A percentile compares a stretch with the other conserved stretches of the same genome.
Evolutionary conservation across 306 rosid species (phyloP).

Genomic region (Quercus parvula): DNA sequence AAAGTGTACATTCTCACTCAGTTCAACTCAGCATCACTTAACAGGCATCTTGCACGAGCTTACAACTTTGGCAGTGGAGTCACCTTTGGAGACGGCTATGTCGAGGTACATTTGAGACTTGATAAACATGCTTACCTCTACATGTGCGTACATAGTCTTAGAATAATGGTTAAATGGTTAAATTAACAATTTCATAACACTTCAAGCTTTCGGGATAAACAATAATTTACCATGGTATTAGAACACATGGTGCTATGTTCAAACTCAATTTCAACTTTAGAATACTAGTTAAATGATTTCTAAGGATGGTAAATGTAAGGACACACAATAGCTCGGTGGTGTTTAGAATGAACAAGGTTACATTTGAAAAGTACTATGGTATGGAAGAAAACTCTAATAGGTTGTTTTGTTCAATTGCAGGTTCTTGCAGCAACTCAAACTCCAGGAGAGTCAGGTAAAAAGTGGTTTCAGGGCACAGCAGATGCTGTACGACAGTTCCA

Average conservation of each 20-base stretch:
- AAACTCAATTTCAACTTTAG: too few relatives aligned
- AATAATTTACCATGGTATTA: too few relatives aligned
- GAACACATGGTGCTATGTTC: too few relatives aligned
- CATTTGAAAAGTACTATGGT: neutral
- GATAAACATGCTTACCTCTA: neutral
- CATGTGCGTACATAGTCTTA: too few relatives aligned
- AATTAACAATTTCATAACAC: too few relatives aligned
- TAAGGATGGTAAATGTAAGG: neutral
- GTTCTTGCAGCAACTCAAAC: slow-evolving; percentile 99
- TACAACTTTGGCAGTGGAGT: slow-evolving; percentile 72
- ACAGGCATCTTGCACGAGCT: slow-evolving; percentile 86
- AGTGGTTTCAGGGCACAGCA: slow-evolving; percentile 95
- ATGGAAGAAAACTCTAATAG: neutral
- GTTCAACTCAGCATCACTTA: slow-evolving; percentile 91
- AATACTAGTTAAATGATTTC: too few relatives aligned
- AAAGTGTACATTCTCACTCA: slow-evolving; percentile 93
- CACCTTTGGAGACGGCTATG: slow-evolving; percentile 81
- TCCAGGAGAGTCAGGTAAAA: slow-evolving; percentile 80
- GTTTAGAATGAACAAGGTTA: neutral
- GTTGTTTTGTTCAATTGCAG: slow-evolving; percentile 34
- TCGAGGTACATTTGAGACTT: slow-evolving; percentile 52
- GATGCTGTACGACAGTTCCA: slow-evolving; percentile 99
- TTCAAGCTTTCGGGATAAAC: too few relatives aligned
- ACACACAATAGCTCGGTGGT: neutral
- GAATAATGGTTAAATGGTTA: too few relatives aligned